Percentiles rank a stretch among this genome's conserved stretches.
phyloP scores from a whole-genome alignment of 805 yeast species.

The Metschnikowia kunwiensis region DNA sequence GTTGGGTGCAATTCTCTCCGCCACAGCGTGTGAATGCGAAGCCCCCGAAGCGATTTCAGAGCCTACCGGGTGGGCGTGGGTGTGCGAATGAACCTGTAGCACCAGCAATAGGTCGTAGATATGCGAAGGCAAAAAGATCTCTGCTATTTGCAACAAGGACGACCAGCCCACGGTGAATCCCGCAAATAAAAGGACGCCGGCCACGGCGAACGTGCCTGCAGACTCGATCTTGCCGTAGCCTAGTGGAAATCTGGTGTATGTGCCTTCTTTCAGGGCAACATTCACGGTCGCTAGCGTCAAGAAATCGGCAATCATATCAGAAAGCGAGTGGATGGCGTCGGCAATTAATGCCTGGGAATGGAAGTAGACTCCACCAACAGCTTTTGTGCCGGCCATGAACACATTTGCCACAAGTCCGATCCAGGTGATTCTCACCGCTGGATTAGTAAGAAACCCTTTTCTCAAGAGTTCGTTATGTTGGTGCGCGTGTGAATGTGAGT shows the following conservation, averaged over 20 bases:
- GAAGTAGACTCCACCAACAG: slow-evolving; percentile 84
- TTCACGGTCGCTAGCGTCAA: slow-evolving; percentile 87
- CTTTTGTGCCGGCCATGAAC: slow-evolving; percentile 82
- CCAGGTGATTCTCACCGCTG: slow-evolving; percentile 92
- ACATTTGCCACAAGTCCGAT: slow-evolving; percentile 82
- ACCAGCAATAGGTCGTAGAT: slow-evolving; percentile 52
- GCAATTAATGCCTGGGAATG: slow-evolving; percentile 94
- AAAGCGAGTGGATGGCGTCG: slow-evolving; percentile 89
- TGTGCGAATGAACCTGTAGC: slow-evolving; percentile 51
- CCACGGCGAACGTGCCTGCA: slow-evolving; percentile 85
- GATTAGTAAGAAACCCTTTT: slow-evolving; percentile 46
- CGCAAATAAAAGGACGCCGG: slow-evolving; percentile 77
- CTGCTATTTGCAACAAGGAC: slow-evolving; percentile 64
- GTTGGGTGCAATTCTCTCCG: slow-evolving; percentile 36
- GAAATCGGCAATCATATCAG: slow-evolving; percentile 87
- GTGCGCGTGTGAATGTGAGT: slow-evolving; percentile 31
- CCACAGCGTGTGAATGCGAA: slow-evolving; percentile 12
- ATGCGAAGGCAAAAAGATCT: slow-evolving; percentile 63
- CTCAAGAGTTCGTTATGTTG: slow-evolving; percentile 41
- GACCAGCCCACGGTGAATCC: slow-evolving; percentile 91
- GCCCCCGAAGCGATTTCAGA: slow-evolving; percentile 14
- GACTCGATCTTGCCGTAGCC: slow-evolving; percentile 95
- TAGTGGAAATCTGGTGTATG: slow-evolving; percentile 67
- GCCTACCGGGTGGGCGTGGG: slow-evolving; percentile 41
- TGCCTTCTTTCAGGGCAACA: slow-evolving; percentile 54